A percentile compares a stretch with the other conserved stretches of the same genome.
Conservation (phyloP, 176 grass and related monocot genomes). For the Aegilops umbellulata region DNA sequence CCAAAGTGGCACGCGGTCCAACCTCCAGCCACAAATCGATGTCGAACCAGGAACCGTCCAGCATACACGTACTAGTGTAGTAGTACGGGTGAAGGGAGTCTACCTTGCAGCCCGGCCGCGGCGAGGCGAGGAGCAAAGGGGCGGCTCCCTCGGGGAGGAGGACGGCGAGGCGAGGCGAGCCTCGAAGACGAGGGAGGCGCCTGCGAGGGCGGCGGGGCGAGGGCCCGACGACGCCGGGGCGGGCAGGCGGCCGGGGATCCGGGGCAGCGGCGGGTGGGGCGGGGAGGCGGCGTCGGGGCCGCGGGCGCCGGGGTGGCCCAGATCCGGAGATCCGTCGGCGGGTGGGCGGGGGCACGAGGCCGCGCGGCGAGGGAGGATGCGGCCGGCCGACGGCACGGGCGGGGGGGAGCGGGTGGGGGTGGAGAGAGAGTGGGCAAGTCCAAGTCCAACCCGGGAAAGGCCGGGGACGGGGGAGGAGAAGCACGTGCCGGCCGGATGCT, state of each 20-base stretch:
- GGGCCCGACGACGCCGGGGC: too few species aligned
- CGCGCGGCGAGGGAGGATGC: background rate
- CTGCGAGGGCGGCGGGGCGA: too few species aligned
- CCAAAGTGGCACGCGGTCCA: background rate
- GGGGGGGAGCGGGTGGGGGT: background rate
- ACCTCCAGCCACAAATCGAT: background rate
- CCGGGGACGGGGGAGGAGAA: background rate
- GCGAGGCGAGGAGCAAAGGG: background rate
- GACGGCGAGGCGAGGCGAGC: too few species aligned
- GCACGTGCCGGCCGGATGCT: background rate
- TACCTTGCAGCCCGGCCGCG: background rate
- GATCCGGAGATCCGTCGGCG: background rate
- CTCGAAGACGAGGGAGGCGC: background rate
- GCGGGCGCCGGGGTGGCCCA: background rate
- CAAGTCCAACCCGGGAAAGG: background rate
- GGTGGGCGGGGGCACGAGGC: background rate
- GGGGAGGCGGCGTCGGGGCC: background rate
- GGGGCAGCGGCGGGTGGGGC: background rate
- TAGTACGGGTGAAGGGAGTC: background rate
- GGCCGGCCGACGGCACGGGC: background rate
- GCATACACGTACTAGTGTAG: background rate
- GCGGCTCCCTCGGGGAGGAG: too few species aligned
- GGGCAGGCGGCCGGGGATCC: background rate
- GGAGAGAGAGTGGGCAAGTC: conserved; percentile 5
- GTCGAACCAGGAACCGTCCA: background rate